A percentile compares a stretch with the other conserved stretches of the same genome.
These are phyloP conservation scores for Trypanosomatidae sp. DNA, from an alignment of 208 protist genomes.

Conservation along the genomic window DNA sequence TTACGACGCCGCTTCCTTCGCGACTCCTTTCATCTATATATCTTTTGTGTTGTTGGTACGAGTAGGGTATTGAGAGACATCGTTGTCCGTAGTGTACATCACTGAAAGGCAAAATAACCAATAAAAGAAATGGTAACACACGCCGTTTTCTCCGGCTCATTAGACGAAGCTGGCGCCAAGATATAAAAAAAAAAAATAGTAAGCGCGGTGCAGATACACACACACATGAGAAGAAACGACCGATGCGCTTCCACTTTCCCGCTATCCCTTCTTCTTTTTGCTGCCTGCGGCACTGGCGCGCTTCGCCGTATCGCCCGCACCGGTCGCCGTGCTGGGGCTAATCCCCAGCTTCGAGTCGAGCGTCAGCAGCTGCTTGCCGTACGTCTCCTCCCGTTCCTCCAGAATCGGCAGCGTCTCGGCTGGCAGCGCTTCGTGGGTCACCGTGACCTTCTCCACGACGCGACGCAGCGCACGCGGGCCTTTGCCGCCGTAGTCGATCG, in stretches of 20 bases:
- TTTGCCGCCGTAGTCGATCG: conserved; percentile 77
- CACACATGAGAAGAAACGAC: not conserved
- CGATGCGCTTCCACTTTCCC: not conserved
- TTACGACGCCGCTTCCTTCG: no score
- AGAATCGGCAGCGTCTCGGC: conserved; percentile 25
- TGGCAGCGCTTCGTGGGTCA: conserved; percentile 47
- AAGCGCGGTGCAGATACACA: no score
- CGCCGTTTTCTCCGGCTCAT: no score
- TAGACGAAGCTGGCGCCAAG: no score
- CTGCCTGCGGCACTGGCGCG: not conserved
- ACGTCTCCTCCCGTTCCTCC: conserved; percentile 20
- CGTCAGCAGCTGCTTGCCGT: conserved; percentile 27
- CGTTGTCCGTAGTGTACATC: no score
- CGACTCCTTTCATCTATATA: no score
- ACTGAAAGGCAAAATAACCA: no score
- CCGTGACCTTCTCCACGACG: conserved; percentile 40
- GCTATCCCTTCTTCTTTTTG: conserved; percentile 1
- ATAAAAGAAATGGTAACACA: no score
- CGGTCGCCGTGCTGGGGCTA: conserved; percentile 7
- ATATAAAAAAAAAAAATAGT: no score
- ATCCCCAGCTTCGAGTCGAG: conserved; percentile 45
- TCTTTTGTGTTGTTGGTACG: no score
- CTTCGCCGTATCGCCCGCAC: not conserved
- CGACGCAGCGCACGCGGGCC: conserved; percentile 76
- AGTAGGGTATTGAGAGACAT: no score